These are phyloP conservation scores for Camelina laxa DNA, from an alignment of 345 rosid genomes.

Conservation along the genomic window DNA sequence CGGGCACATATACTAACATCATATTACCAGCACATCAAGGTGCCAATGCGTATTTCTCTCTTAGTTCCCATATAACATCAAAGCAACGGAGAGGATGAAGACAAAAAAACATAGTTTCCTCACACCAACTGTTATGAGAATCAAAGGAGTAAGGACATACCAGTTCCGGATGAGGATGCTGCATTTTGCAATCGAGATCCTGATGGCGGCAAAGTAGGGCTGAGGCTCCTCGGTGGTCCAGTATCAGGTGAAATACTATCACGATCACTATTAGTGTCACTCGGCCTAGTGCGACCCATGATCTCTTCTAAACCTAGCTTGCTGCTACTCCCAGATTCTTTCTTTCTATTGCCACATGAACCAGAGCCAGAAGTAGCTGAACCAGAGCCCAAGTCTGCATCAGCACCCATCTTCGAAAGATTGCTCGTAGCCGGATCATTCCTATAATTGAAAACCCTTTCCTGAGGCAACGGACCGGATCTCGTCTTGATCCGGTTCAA, in stretches of 20 bases:
- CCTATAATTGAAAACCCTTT: constrained; percentile 69
- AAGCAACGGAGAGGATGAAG: constrained; percentile 17
- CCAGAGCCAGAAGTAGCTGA: constrained; percentile 46
- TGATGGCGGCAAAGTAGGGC: constrained; percentile 60
- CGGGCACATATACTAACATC: constrained; percentile 8
- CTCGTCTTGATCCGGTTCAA: constrained; percentile 92
- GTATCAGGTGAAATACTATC: constrained; percentile 54
- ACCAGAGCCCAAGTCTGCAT: constrained; percentile 45
- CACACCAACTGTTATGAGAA: background rate
- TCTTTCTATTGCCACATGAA: constrained; percentile 57
- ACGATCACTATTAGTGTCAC: constrained; percentile 50
- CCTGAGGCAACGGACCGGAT: constrained; percentile 95
- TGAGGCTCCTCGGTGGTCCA: constrained; percentile 61
- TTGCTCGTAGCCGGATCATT: constrained; percentile 75
- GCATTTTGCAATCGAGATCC: constrained; percentile 63
- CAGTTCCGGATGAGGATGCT: constrained; percentile 71
- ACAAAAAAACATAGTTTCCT: background rate
- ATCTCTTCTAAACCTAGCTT: constrained; percentile 54
- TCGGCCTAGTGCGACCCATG: constrained; percentile 39
- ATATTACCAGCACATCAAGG: constrained; percentile 27
- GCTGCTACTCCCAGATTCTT: constrained; percentile 58
- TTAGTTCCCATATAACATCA: constrained; percentile 16
- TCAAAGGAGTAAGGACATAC: constrained; percentile 30
- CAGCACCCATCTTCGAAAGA: constrained; percentile 67
- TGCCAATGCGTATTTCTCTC: background rate